These are phyloP conservation scores for Candida pseudoviswanathii DNA, from an alignment of 1,139 yeast genomes.

Conservation along the genomic window DNA sequence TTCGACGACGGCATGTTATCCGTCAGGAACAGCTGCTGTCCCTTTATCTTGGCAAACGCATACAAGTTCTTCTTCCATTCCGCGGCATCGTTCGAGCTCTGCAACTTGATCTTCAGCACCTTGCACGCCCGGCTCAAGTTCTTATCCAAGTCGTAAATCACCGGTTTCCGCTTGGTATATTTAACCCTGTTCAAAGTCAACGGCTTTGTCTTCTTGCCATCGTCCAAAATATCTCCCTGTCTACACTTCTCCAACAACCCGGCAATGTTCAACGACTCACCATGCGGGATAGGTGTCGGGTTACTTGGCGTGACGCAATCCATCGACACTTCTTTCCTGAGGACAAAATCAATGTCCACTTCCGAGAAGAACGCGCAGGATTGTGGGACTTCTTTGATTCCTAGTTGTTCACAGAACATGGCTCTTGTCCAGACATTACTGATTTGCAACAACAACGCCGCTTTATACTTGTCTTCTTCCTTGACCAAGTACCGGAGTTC, in stretches of 20 bases:
- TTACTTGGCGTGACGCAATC: conserved; percentile 93
- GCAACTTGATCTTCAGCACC: conserved; percentile 30
- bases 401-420: conserved; percentile 91
- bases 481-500: conserved; percentile 83
- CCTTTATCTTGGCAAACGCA: too few relatives aligned
- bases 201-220: conserved; percentile 11
- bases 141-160: conserved; percentile 26
- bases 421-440: conserved; percentile 96
- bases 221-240: conserved; percentile 22
- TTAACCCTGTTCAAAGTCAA: conserved; percentile 15
- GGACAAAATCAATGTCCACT: conserved; percentile 84
- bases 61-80: conserved; percentile 12
- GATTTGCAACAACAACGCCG: conserved; percentile 82
- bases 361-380: conserved; percentile 95
- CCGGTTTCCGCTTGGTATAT: conserved; percentile 26
- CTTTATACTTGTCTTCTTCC: conserved; percentile 70
- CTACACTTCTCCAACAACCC: conserved; percentile 45
- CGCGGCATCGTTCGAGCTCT: conserved; percentile 23
- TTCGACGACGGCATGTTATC: neutral
- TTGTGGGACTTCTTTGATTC: conserved; percentile 87
- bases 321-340: conserved; percentile 86
- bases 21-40: too few relatives aligned
- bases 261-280: conserved; percentile 70
- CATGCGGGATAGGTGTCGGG: conserved; percentile 69
- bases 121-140: conserved; percentile 21